Base-by-base conservation (phyloP, 768 basidiomycete genomes). In the Rhodotorula paludigena region DNA sequence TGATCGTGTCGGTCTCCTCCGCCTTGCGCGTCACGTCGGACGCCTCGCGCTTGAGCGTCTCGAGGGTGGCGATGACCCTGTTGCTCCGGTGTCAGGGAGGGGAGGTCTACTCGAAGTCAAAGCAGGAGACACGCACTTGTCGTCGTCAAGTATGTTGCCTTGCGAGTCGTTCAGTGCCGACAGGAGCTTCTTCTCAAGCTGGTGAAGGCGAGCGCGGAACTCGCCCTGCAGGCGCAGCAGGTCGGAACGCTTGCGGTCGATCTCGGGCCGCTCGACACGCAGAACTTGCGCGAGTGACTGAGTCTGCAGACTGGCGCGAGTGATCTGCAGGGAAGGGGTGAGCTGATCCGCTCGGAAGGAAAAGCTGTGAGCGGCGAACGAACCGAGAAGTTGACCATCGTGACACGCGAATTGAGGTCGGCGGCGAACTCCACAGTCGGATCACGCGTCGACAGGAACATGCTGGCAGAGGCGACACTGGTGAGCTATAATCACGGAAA, bases 311-410 rank as follows among this genome's bases (percentile, higher is more conserved):
- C 94, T 98, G 78, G 92, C 92, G 65, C 92, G 85, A 0, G 96
- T 99, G 94, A 99, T 99, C 35, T 93, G 94, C 79, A 92, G 93
- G 81, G 92, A 93, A 80, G 93, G 90, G 74, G 93, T 92, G 0
- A 89, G 91, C 35, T 94, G 90, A 53, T 45, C 38, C 11, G 12
- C 36, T 6, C 7, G 11, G 11, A 14, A 47, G 28, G 36, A 16
- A 9, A 18, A 12, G 41, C 25, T 25, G 32, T 1, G 16, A 9
- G 44, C 20, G 11, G n/a, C 6, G 1, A 10, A 42, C 71, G 20
- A 11, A 66, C 68, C 11, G 76, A 74, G 53, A 76, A 76, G 59
- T 76, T 76, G 63, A 74, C 73, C 64, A 76, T 74, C 28, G 73
- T 72, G 5, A 76, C 75, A 67, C 96, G 86, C 82, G 92, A 94